Evolutionary conservation across 2,329 filamentous ascomycete species (phyloP).

Genomic region (Peltaster fructicola): DNA sequence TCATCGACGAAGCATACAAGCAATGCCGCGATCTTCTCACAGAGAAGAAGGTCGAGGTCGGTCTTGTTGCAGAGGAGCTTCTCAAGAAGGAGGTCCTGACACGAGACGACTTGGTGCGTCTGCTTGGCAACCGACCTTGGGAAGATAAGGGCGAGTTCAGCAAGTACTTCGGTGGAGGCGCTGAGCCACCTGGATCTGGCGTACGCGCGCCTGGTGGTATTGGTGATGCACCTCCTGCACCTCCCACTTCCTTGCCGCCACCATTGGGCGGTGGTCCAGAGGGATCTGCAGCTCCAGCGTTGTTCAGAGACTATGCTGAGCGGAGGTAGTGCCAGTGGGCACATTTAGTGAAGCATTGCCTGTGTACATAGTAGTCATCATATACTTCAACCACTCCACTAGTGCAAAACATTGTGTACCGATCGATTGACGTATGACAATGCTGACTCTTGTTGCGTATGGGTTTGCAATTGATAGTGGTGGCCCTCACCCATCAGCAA

Average conservation of each 20-base stretch:
- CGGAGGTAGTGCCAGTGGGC: too few relatives aligned
- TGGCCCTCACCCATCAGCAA: too few relatives aligned
- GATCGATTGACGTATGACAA: too few relatives aligned
- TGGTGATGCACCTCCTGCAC: slow-evolving; percentile 1
- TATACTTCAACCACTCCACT: too few relatives aligned
- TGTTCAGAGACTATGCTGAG: too few relatives aligned
- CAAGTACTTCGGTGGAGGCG: slow-evolving; percentile 61
- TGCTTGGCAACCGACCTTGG: slow-evolving; percentile 71
- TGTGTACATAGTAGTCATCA: too few relatives aligned
- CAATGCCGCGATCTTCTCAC: slow-evolving; percentile 70
- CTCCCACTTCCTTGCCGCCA: slow-evolving; percentile 3
- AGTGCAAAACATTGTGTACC: too few relatives aligned
- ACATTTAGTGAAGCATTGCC: too few relatives aligned
- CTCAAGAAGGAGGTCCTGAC: slow-evolving; percentile 80
- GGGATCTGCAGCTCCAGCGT: too few relatives aligned
- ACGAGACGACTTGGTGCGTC: slow-evolving; percentile 77
- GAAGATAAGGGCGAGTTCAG: slow-evolving; percentile 75
- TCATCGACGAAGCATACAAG: slow-evolving; percentile 82
- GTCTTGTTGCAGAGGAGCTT: slow-evolving; percentile 81
- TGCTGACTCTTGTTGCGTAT: too few relatives aligned
- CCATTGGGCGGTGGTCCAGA: slow-evolving; percentile 3
- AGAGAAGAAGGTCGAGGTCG: slow-evolving; percentile 76
- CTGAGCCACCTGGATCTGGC: slow-evolving; percentile 7
- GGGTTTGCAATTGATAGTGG: too few relatives aligned
- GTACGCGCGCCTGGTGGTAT: slow-evolving; percentile 4